A percentile compares a stretch with the other conserved stretches of the same genome.
Evolutionary conservation across 108 stramenopile genomes (phyloP).

Genomic region (Cylindrotheca closterium): DNA sequence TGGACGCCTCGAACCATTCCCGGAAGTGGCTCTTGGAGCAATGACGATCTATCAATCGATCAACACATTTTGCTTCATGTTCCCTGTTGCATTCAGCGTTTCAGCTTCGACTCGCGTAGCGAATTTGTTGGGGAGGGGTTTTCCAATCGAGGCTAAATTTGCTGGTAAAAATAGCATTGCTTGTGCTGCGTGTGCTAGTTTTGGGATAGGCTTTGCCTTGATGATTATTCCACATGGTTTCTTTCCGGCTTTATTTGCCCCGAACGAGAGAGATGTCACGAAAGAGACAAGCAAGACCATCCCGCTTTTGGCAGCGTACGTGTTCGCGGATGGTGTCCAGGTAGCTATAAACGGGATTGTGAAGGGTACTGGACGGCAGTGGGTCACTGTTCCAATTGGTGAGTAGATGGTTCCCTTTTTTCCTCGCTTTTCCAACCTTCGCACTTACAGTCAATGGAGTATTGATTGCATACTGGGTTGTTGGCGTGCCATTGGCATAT

Average conservation of each 20-base stretch:
- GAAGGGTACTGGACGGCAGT: slow-evolving; percentile 70
- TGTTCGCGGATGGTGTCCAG: slow-evolving; percentile 71
- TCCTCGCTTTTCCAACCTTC: no score
- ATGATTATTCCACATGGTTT: slow-evolving; percentile 42
- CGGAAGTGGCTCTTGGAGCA: slow-evolving; percentile 42
- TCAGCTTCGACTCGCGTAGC: slow-evolving; percentile 52
- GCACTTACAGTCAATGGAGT: no score
- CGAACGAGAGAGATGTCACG: slow-evolving; percentile 33
- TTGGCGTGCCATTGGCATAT: slow-evolving; percentile 64
- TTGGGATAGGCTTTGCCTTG: slow-evolving; percentile 35
- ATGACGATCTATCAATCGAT: slow-evolving; percentile 77
- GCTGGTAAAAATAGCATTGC: slow-evolving; percentile 40
- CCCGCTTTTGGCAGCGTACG: slow-evolving; percentile 54
- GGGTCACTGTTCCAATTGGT: slow-evolving; percentile 39
- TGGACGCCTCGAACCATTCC: slow-evolving; percentile 47
- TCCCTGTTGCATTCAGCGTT: slow-evolving; percentile 45
- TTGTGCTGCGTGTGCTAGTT: slow-evolving; percentile 24
- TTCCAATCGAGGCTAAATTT: slow-evolving; percentile 24
- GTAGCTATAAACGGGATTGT: slow-evolving; percentile 56
- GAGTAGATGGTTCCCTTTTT: no score
- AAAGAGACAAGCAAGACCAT: slow-evolving; percentile 43
- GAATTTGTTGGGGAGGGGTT: slow-evolving; percentile 41
- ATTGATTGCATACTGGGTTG: slow-evolving; percentile 57
- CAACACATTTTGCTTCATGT: slow-evolving; percentile 66
- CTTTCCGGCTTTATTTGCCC: slow-evolving; percentile 56